Conservation (phyloP, 164 flowering plant genomes). For the Annona squamosa region DNA sequence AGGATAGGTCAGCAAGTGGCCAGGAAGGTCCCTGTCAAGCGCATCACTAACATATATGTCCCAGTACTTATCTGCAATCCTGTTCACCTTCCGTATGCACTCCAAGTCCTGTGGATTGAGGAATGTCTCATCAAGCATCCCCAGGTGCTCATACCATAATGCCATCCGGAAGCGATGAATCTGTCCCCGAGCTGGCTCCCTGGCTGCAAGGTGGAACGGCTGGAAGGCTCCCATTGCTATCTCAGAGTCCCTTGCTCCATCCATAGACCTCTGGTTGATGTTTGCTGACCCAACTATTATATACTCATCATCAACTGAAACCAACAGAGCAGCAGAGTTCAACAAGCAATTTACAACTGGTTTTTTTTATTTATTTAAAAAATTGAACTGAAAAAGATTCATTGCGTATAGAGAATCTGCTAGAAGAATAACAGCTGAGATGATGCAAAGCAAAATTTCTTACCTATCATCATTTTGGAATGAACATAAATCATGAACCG, state of each 20-base stretch:
- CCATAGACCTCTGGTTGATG: constrained; percentile 83
- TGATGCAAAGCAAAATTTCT: background rate
- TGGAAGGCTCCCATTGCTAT: constrained; percentile 87
- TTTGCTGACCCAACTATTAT: constrained; percentile 82
- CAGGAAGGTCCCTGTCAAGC: constrained; percentile 49
- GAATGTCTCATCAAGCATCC: constrained; percentile 42
- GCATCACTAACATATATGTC: constrained; percentile 35
- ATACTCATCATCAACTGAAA: constrained; percentile 82
- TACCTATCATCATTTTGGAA: constrained; percentile 80
- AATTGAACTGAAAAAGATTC: background rate
- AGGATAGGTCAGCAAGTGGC: constrained; percentile 69
- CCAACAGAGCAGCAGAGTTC: background rate
- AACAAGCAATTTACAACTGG: background rate
- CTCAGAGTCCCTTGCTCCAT: constrained; percentile 75
- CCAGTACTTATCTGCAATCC: constrained; percentile 51
- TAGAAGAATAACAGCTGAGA: background rate
- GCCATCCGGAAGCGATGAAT: constrained; percentile 75
- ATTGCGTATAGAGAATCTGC: background rate
- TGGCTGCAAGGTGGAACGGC: constrained; percentile 46
- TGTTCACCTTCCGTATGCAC: constrained; percentile 51
- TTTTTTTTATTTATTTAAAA: background rate
- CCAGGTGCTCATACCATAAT: constrained; percentile 77
- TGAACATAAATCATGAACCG: constrained; percentile 78
- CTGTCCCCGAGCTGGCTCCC: constrained; percentile 50
- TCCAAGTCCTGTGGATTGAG: constrained; percentile 46